These are phyloP conservation scores for Biscogniauxia sp. DNA, from an alignment of 2,329 filamentous ascomycete genomes.

Conservation along the genomic window DNA sequence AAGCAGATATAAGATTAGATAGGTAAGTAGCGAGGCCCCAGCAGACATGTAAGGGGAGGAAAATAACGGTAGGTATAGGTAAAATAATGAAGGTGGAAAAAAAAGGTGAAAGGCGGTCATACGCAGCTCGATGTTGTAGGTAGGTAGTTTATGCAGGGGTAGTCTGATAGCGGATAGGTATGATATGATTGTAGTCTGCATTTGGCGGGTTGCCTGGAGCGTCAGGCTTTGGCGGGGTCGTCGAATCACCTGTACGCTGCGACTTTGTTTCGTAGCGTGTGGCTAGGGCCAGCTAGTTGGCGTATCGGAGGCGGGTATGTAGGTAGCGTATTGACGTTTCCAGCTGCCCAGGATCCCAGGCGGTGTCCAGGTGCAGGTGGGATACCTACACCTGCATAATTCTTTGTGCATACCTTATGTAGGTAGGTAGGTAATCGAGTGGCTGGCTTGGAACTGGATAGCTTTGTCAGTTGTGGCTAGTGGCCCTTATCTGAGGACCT, in stretches of 20 bases:
- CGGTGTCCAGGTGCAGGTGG: background rate
- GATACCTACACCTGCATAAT: too few relatives aligned
- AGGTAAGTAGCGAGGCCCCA: slow-evolving; percentile 13
- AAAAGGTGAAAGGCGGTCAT: slow-evolving; percentile 1
- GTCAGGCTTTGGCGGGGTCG: slow-evolving; percentile 21
- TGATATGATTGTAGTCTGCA: background rate
- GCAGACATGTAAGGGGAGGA: background rate
- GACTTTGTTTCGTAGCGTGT: slow-evolving; percentile 5
- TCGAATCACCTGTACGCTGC: slow-evolving; percentile 20
- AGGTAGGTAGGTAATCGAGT: too few relatives aligned
- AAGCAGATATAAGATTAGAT: background rate
- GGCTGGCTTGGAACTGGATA: background rate
- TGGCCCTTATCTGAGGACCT: background rate
- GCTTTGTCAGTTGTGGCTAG: background rate
- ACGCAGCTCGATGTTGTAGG: background rate
- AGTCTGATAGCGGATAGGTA: background rate
- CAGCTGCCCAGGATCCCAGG: too few relatives aligned
- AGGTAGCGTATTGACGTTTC: too few relatives aligned
- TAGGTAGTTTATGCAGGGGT: slow-evolving; percentile 1
- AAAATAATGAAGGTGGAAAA: slow-evolving; percentile 9
- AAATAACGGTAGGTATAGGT: background rate
- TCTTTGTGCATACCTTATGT: too few relatives aligned
- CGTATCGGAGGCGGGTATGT: too few relatives aligned
- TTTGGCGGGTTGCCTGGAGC: slow-evolving; percentile 13
- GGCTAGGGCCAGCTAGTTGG: slow-evolving; percentile 7